Evolutionary conservation across 2,329 filamentous ascomycete species (phyloP).

Genomic region (Colletotrichum agaves): DNA sequence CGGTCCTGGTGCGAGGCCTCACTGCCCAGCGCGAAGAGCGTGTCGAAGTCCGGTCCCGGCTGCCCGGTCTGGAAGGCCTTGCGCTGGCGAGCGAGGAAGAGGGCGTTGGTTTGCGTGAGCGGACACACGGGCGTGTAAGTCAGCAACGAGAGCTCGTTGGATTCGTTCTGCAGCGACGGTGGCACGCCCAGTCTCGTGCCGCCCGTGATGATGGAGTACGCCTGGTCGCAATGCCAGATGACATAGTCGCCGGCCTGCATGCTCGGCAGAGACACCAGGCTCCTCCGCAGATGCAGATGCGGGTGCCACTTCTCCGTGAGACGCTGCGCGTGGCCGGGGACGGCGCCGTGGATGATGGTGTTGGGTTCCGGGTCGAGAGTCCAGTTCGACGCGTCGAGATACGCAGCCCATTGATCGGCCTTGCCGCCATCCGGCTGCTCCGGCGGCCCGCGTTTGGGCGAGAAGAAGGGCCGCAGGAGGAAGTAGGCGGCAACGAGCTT

Average conservation of each 20-base stretch:
- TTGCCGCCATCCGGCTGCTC: constrained; percentile 39
- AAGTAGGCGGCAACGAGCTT: constrained; percentile 61
- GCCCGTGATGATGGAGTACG: constrained; percentile 63
- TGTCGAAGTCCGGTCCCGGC: constrained; percentile 66
- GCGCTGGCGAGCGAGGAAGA: constrained; percentile 54
- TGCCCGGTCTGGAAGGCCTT: constrained; percentile 67
- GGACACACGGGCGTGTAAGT: constrained; percentile 67
- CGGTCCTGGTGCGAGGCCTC: constrained; percentile 62
- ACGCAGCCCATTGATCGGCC: constrained; percentile 57
- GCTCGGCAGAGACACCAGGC: constrained; percentile 65
- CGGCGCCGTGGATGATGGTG: constrained; percentile 68
- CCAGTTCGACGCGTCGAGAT: constrained; percentile 56
- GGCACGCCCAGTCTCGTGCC: constrained; percentile 47
- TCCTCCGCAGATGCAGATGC: constrained; percentile 63
- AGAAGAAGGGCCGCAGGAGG: constrained; percentile 60
- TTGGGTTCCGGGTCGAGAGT: constrained; percentile 59
- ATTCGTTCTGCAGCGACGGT: constrained; percentile 33
- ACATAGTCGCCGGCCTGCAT: constrained; percentile 67
- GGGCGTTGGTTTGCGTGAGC: constrained; percentile 54
- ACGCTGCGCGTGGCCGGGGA: constrained; percentile 67
- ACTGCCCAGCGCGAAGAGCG: constrained; percentile 60
- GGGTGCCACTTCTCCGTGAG: constrained; percentile 69
- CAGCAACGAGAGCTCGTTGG: constrained; percentile 57
- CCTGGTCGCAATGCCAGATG: constrained; percentile 67
- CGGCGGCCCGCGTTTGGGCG: constrained; percentile 45